phyloP scores from a whole-genome alignment of 2,329 filamentous ascomycete species.

The Verticillium zaregamsianum region DNA sequence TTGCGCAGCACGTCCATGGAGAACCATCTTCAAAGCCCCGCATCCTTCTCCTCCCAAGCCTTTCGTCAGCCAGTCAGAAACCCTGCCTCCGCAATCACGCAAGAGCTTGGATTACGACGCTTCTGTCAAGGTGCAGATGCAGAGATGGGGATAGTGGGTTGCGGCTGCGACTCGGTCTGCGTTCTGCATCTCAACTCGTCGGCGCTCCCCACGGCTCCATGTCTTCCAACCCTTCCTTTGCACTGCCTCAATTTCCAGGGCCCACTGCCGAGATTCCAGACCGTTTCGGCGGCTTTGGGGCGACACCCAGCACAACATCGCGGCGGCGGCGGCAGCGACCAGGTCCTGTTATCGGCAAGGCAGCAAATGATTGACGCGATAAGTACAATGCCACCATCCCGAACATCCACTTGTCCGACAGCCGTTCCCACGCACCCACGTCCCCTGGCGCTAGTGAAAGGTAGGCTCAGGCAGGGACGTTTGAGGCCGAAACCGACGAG shows the following conservation, averaged over 20 bases:
- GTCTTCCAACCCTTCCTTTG: background rate
- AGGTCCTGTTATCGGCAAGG: background rate
- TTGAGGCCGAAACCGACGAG: background rate
- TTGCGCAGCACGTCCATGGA: background rate
- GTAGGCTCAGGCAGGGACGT: background rate
- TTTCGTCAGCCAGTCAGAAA: background rate
- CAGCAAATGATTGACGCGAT: background rate
- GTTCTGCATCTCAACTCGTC: background rate
- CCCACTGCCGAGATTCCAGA: conserved; percentile 4
- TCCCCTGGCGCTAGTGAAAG: background rate
- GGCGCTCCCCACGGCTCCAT: background rate
- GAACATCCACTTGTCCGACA: background rate
- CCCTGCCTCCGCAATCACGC: conserved; percentile 5
- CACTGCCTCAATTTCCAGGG: conserved; percentile 1
- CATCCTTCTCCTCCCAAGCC: background rate
- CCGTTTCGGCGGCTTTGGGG: background rate
- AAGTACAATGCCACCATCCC: background rate
- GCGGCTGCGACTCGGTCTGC: background rate
- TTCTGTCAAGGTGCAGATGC: conserved; percentile 2
- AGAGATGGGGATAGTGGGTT: background rate
- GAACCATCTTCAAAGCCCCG: background rate
- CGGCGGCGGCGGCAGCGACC: background rate
- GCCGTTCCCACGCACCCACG: background rate
- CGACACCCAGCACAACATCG: background rate
- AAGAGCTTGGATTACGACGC: conserved; percentile 3